Base-by-base conservation (phyloP, 306 rosid species). In the Castanospermum australe region DNA sequence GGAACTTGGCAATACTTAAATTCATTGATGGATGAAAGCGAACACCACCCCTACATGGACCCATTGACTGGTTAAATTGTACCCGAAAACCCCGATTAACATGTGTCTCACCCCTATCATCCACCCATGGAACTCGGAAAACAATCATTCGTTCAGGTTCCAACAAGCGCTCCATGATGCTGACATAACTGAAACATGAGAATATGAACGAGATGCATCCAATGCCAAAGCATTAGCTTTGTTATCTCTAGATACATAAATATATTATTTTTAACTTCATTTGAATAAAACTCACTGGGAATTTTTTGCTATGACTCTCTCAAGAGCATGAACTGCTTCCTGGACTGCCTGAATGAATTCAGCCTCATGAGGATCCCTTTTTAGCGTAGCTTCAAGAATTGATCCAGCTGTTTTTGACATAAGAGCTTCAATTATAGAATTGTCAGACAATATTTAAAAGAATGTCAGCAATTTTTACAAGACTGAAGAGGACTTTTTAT, bases 401-500 rank as follows among this genome's bases (percentile, higher is more conserved):
- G 98, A 92, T 81, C 96, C 98, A 65, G 97, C 98, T 77, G 97
- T 87, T 87, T 94, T 94, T 68, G 93, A 94, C 94, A 94, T 89
- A 77, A 90, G 90, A 70, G 93, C 97, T 94, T 87, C 87, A 88
- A 66, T 76, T 84, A 59, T 70, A 79, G 73, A 86, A 83, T 69
- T 36, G 64, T 85, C 83, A 87, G 71, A 81, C 73, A 39, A 72
- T 14, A 71, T 69, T 24, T 85, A 63, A 71, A 78, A 60, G 74
- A 82, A 66, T 17, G 11, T 17, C 18, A 51, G 66, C 65, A 89
- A 61, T 51, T 67, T 39, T 76, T 30, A 56, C 18, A 45, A 42
- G 67, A 78, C 59, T 1, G 41, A 70, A 77, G 54, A 79, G 1
- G 14, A 63, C 25, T 24, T 65, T 18, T 73, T 50, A 15, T 51